Conservation (phyloP, 179 eudicot species). For the Nepenthes alata region DNA sequence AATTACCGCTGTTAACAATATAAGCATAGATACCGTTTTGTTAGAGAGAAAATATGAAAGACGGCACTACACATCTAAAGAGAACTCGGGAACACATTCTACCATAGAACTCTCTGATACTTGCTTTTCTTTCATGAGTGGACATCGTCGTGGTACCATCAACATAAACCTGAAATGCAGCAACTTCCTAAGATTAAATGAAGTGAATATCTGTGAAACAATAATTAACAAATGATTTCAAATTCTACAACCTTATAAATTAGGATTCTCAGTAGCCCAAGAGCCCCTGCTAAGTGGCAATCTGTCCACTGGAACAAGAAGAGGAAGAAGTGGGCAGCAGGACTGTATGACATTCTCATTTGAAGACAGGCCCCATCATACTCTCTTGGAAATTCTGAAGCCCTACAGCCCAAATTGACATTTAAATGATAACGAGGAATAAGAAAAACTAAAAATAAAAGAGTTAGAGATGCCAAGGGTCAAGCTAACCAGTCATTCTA, state of each 20-base stretch:
- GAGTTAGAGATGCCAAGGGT: no score
- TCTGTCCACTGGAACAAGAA: constrained; percentile 98
- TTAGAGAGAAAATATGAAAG: not conserved
- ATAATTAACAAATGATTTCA: not conserved
- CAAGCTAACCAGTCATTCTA: no score
- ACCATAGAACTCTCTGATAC: constrained; percentile 90
- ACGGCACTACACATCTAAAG: no score
- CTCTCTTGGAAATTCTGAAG: constrained; percentile 79
- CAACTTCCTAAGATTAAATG: constrained; percentile 1
- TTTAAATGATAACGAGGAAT: no score
- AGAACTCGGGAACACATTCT: constrained; percentile 5
- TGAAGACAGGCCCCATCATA: constrained; percentile 93
- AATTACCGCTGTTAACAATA: constrained; percentile 45
- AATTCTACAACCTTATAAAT: constrained; percentile 58
- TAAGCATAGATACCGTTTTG: not conserved
- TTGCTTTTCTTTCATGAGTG: constrained; percentile 85
- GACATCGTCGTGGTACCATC: constrained; percentile 99
- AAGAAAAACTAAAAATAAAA: no score
- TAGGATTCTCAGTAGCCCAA: constrained; percentile 72
- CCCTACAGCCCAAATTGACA: constrained; percentile 22
- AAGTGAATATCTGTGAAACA: not conserved
- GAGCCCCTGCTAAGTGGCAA: constrained; percentile 85
- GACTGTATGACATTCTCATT: constrained; percentile 97
- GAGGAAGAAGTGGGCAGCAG: constrained; percentile 88
- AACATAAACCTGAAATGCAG: constrained; percentile 58